Percentiles rank a stretch among this genome's conserved stretches.
These are phyloP conservation scores for Yamadazyma philogaea DNA, from an alignment of 805 yeast species.

Conservation along the genomic window DNA sequence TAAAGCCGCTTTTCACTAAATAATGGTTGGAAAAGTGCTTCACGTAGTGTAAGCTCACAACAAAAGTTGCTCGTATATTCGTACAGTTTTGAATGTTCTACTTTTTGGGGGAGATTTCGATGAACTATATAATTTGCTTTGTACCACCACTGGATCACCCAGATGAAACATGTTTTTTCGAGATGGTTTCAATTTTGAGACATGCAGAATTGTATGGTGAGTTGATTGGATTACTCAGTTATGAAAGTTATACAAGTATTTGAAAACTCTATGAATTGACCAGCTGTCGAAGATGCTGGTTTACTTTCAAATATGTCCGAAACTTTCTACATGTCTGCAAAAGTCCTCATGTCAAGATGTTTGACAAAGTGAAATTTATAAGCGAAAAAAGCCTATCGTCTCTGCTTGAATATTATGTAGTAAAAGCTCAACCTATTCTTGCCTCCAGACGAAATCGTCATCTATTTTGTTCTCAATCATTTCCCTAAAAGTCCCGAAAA, in stretches of 20 bases:
- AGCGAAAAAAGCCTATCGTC: neutral
- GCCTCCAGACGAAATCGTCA: constrained; percentile 58
- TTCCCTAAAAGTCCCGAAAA: constrained; percentile 45
- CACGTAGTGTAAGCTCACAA: neutral
- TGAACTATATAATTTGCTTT: neutral
- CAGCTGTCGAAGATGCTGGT: too few species aligned
- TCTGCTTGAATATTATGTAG: neutral
- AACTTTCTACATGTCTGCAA: too few species aligned
- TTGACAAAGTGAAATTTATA: too few species aligned
- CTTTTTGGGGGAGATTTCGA: neutral
- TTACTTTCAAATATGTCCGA: too few species aligned
- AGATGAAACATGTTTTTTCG: neutral
- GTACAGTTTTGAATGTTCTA: too few species aligned
- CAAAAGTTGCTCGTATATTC: neutral
- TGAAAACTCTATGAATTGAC: too few species aligned
- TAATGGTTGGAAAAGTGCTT: neutral
- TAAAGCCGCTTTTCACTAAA: neutral
- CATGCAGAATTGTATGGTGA: too few species aligned
- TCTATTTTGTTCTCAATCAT: constrained; percentile 46
- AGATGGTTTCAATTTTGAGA: neutral
- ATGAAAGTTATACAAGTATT: too few species aligned
- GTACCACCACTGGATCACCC: neutral
- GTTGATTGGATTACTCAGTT: too few species aligned
- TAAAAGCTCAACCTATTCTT: neutral
- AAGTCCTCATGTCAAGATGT: too few species aligned